phyloP scores from a whole-genome alignment of 345 rosid genomes.

The Ceriops decandra region DNA sequence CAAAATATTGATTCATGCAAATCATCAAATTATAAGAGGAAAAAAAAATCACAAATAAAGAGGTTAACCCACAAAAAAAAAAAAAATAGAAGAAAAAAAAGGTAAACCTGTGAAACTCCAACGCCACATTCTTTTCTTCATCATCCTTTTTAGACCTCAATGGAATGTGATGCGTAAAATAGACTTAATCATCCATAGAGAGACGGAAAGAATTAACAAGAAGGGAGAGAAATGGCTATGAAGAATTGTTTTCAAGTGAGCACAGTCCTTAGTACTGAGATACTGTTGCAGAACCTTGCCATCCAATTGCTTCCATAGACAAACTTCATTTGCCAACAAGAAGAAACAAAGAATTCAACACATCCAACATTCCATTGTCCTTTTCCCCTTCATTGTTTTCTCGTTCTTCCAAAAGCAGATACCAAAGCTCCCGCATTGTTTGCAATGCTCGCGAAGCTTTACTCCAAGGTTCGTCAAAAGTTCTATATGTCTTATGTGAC shows the following conservation, averaged over 20 bases:
- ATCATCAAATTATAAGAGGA: background rate
- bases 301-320: constrained; percentile 30
- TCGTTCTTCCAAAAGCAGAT: constrained; percentile 13
- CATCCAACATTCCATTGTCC: constrained; percentile 22
- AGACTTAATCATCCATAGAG: background rate
- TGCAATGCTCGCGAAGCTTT: constrained; percentile 64
- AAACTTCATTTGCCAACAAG: constrained; percentile 31
- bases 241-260: constrained; percentile 45
- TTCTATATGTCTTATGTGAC: background rate
- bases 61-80: background rate
- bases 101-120: constrained; percentile 1
- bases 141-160: background rate
- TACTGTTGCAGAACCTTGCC: constrained; percentile 25
- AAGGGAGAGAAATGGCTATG: constrained; percentile 34
- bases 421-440: constrained; percentile 31
- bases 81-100: too few species aligned
- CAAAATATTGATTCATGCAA: background rate
- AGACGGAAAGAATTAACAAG: background rate
- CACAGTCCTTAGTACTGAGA: constrained; percentile 26
- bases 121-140: constrained; percentile 3
- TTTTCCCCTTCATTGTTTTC: constrained; percentile 20
- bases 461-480: constrained; percentile 37
- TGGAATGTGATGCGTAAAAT: background rate
- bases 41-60: background rate
- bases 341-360: constrained; percentile 23